Conservation (phyloP, 352 stramenopile genomes). For the Phytophthora quininea region DNA sequence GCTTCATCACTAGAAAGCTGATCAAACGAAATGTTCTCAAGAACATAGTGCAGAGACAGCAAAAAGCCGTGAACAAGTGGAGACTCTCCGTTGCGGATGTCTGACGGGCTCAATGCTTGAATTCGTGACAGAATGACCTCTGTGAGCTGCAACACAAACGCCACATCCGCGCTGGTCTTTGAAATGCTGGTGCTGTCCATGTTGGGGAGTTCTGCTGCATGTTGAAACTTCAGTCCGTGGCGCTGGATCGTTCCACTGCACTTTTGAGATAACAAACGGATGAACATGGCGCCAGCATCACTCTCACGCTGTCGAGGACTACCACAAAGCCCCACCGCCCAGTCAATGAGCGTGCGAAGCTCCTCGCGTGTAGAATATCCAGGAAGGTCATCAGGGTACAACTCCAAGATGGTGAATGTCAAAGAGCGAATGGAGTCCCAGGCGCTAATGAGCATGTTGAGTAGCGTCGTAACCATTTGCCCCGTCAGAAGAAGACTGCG, state of each 20-base stretch:
- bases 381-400: constrained; percentile 67
- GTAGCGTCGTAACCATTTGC: constrained; percentile 70
- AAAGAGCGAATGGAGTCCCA: constrained; percentile 83
- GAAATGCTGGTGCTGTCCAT: neutral
- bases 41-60: constrained; percentile 75
- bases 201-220: constrained; percentile 1
- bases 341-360: constrained; percentile 62
- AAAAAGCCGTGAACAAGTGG: constrained; percentile 80
- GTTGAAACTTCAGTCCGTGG: constrained; percentile 43
- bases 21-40: constrained; percentile 66
- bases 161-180: constrained; percentile 32
- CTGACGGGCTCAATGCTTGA: constrained; percentile 28
- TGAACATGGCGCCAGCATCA: constrained; percentile 86
- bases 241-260: constrained; percentile 55
- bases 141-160: constrained; percentile 66
- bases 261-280: constrained; percentile 76
- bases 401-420: constrained; percentile 67
- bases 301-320: constrained; percentile 84
- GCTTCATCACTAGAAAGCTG: constrained; percentile 27
- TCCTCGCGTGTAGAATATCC: constrained; percentile 54
- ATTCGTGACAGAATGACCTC: constrained; percentile 55
- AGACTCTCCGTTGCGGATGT: constrained; percentile 52
- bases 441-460: constrained; percentile 82
- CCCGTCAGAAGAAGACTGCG: constrained; percentile 51
- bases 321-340: constrained; percentile 69